Base-by-base conservation (phyloP, 805 yeast species). In the Saturnispora mendoncae region DNA sequence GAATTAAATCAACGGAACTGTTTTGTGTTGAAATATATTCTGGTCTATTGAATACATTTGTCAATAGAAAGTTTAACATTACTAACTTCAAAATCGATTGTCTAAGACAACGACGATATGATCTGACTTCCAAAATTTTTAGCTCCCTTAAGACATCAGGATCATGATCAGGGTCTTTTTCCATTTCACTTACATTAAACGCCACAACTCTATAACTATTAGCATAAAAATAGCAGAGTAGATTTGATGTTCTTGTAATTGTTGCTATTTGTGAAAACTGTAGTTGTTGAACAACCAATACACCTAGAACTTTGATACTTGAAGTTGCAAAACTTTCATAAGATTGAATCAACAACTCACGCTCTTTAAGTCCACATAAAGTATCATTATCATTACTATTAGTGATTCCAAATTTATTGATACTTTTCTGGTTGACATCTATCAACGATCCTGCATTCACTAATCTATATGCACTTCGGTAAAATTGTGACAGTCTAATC, bases 1-100 rank as follows among this genome's bases (percentile, higher is more conserved):
- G 48, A 13, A 57, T 39, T 17, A 57, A 35, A 41, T 55, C 60
- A 3, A 53, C 42, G 3, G 56, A 54, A 34, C 31, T 44, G 13
- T 38, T 41, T 49, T 51, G 50, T 40, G 35, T 6, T 20, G 24
- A 19, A 20, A 32, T 19, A 32, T 32, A 32, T 20, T 32, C 25
- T 4, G 26, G 36, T 17, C 29, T 40, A 38, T 38, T 41, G 41
- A 20, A 43, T 35, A 23, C 39, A 33, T 24, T 49, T 30, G 15
- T 34, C 13, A 46, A 24, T 25, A 55, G 38, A 30, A 33, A 36
- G 36, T 56, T 52, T 33, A 57, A 28, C 8, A 47, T 28, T 10
- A 51, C 41, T n/a, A 57, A 33, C 23, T 49, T 38, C 14, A 49
- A 35, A 21, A 54, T 45, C 7, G 56, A 44, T 17, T 33, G 40